A percentile compares a stretch with the other conserved stretches of the same genome.
These are phyloP conservation scores for Pyracantha coccinea DNA, from an alignment of 331 rosid genomes.

Conservation along the genomic window DNA sequence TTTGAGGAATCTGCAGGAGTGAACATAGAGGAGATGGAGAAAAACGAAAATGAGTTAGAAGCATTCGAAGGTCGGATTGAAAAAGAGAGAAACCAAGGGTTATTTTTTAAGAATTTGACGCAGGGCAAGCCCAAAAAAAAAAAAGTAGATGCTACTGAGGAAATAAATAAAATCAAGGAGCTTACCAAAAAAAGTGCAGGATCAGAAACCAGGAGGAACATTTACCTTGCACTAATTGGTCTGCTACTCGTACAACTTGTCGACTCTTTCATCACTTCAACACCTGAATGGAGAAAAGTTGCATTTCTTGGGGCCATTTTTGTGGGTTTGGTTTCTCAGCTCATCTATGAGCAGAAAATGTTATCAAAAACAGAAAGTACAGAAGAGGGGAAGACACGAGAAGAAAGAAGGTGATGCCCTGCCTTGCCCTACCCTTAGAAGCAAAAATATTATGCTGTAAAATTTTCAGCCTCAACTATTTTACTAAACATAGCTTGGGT, in stretches of 20 bases:
- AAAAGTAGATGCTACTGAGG: slow-evolving; percentile 49
- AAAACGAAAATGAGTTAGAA: slow-evolving; percentile 39
- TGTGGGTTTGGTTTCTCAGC: slow-evolving; percentile 60
- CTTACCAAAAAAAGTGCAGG: slow-evolving; percentile 54
- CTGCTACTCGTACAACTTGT: slow-evolving; percentile 43
- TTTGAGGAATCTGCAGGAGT: slow-evolving; percentile 63
- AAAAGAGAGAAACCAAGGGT: slow-evolving; percentile 63
- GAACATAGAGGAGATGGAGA: slow-evolving; percentile 49
- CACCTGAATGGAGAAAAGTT: slow-evolving; percentile 68
- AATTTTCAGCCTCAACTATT: neutral
- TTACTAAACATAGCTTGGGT: slow-evolving; percentile 5
- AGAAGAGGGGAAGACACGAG: slow-evolving; percentile 27
- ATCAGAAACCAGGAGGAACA: slow-evolving; percentile 52
- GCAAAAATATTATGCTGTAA: slow-evolving; percentile 3
- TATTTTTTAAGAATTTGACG: slow-evolving; percentile 75
- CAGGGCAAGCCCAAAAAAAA: slow-evolving; percentile 40
- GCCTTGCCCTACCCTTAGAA: neutral
- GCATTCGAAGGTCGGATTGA: slow-evolving; percentile 65
- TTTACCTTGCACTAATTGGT: slow-evolving; percentile 69
- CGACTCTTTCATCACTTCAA: slow-evolving; percentile 49
- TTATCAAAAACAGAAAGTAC: slow-evolving; percentile 38
- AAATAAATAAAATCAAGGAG: slow-evolving; percentile 49
- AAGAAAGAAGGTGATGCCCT: slow-evolving; percentile 37
- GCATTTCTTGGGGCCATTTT: slow-evolving; percentile 67
- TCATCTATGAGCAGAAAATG: slow-evolving; percentile 68